Percentiles rank a stretch among this genome's conserved stretches.
Conservation (phyloP, 164 flowering plant species). For the Litsea cubeba region DNA sequence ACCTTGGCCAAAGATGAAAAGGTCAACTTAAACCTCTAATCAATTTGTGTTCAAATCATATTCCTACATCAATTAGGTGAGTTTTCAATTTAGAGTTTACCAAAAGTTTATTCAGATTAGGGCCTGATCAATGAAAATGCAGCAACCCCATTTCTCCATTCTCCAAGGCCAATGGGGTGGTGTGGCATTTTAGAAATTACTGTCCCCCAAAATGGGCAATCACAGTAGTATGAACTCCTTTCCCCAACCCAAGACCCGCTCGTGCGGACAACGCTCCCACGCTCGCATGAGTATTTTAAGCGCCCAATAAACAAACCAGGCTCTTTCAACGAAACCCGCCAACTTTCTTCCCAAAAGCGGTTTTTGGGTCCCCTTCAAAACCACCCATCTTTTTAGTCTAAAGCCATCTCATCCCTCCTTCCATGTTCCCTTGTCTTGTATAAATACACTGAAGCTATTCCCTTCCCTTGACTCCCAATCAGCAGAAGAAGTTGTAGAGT, state of each 20-base stretch:
- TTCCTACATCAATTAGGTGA: no score
- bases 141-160: no score
- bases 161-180: no score
- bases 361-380: constrained; percentile 15
- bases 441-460: not conserved
- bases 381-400: constrained; percentile 22
- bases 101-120: no score
- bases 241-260: constrained; percentile 27
- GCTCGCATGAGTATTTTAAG: constrained; percentile 16
- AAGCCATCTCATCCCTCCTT: constrained; percentile 17
- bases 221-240: no score
- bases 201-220: no score
- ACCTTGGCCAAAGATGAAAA: no score
- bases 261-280: constrained; percentile 51
- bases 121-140: no score
- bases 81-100: no score
- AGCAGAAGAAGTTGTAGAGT: constrained; percentile 10
- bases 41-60: no score
- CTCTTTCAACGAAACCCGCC: constrained; percentile 20
- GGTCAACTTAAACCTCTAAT: no score
- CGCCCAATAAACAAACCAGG: constrained; percentile 6
- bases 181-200: no score
- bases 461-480: not conserved
- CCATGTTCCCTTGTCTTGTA: not conserved
- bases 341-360: constrained; percentile 13